These are phyloP conservation scores for Chaetomium olivaceum DNA, from an alignment of 2,329 filamentous ascomycete genomes.

Conservation along the genomic window DNA sequence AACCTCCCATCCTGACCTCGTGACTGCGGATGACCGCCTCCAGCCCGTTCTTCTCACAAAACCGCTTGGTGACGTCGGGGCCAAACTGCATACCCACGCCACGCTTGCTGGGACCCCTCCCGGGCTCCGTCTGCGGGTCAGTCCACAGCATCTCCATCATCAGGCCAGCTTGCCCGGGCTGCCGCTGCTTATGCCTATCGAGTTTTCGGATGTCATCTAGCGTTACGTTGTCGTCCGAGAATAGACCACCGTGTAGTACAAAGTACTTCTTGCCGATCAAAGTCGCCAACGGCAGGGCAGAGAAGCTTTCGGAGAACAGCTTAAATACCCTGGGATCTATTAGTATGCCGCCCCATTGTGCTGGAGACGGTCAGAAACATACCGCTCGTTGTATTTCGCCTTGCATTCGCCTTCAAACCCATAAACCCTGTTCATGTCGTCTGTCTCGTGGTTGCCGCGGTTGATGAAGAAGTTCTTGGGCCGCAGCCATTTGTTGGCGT, in stretches of 20 bases:
- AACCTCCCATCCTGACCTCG: conserved; percentile 98
- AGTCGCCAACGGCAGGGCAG: conserved; percentile 86
- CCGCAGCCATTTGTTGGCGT: conserved; percentile 94
- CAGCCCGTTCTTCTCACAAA: conserved; percentile 94
- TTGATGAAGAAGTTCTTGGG: conserved; percentile 91
- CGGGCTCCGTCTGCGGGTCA: conserved; percentile 82
- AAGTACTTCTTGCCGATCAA: conserved; percentile 89
- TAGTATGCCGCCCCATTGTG: background rate
- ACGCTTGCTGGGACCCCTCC: conserved; percentile 91
- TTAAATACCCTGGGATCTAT: conserved; percentile 70
- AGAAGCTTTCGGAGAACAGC: conserved; percentile 97
- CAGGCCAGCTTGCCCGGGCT: conserved; percentile 87
- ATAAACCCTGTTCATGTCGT: conserved; percentile 98
- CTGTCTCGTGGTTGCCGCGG: conserved; percentile 96
- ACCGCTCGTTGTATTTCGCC: conserved; percentile 91
- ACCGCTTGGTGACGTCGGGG: conserved; percentile 91
- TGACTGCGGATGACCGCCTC: conserved; percentile 96
- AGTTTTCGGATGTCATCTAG: conserved; percentile 93
- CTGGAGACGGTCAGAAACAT: conserved; percentile 23
- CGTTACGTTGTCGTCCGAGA: conserved; percentile 91
- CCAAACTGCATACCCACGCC: conserved; percentile 97
- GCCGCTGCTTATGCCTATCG: conserved; percentile 84
- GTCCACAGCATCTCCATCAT: conserved; percentile 99
- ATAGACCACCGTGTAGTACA: conserved; percentile 89
- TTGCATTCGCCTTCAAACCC: conserved; percentile 98